Evolutionary conservation across 202 grass and related monocot species (phyloP).

Genomic region (Setaria viridis): DNA sequence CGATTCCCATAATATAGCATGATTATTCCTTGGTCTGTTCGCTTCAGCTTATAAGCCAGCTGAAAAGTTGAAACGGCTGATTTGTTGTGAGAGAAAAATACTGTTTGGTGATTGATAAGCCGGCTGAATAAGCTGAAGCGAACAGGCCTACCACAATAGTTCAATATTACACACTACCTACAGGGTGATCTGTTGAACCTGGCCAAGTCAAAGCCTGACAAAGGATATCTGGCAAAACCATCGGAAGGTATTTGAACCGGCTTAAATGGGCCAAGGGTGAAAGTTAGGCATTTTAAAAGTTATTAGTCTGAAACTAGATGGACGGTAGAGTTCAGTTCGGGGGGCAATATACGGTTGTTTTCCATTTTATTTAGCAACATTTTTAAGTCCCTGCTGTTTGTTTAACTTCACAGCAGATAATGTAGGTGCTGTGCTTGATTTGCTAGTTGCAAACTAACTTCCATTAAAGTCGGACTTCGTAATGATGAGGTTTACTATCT

Average conservation of each 20-base stretch:
- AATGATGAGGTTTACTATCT: neutral
- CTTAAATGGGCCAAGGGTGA: neutral
- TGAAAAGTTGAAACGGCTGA: no score
- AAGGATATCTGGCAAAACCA: conserved; percentile 1
- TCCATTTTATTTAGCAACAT: neutral
- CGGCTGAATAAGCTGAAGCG: no score
- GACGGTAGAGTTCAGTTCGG: neutral
- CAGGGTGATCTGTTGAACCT: neutral
- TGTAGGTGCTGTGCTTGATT: neutral
- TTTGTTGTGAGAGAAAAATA: no score
- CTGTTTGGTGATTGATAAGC: no score
- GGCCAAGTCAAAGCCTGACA: neutral
- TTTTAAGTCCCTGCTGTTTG: neutral
- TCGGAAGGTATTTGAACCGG: neutral
- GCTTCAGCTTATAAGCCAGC: no score
- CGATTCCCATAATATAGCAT: neutral
- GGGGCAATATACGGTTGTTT: neutral
- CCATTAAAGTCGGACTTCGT: neutral
- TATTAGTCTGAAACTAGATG: neutral
- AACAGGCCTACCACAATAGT: no score
- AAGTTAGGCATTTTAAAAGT: neutral
- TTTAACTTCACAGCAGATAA: neutral
- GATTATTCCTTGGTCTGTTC: no score
- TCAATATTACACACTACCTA: neutral
- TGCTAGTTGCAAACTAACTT: neutral